Evolutionary conservation across 2,329 filamentous ascomycete genomes (phyloP).

Genomic region (Lizonia empirigonia): DNA sequence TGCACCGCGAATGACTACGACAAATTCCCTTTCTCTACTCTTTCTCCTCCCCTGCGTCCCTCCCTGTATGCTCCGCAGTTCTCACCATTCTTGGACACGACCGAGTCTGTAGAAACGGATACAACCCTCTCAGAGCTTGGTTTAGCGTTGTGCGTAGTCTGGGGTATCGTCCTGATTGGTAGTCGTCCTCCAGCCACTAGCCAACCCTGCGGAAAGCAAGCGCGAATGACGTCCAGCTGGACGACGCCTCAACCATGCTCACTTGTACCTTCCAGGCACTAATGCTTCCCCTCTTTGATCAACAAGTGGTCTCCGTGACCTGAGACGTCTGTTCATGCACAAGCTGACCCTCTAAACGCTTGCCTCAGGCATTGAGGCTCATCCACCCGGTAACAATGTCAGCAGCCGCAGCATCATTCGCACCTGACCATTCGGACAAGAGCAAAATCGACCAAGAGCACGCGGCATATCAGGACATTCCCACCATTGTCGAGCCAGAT

Average conservation of each 20-base stretch:
- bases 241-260: slow-evolving; percentile 11
- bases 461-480: background rate
- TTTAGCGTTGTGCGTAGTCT: background rate
- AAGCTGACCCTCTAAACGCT: background rate
- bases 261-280: slow-evolving; percentile 18
- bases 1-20: too few relatives aligned
- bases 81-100: too few relatives aligned
- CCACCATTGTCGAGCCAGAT: slow-evolving; percentile 30
- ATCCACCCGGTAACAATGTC: slow-evolving; percentile 2
- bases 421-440: background rate
- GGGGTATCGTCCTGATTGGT: background rate
- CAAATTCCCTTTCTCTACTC: too few relatives aligned
- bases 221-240: slow-evolving; percentile 13
- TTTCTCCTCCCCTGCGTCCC: too few relatives aligned
- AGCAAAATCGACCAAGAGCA: background rate
- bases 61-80: too few relatives aligned
- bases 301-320: background rate
- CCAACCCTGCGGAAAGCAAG: slow-evolving; percentile 3
- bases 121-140: too few relatives aligned
- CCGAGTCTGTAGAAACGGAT: too few relatives aligned
- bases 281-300: slow-evolving; percentile 15
- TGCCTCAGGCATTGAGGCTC: slow-evolving; percentile 8
- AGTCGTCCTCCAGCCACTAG: background rate
- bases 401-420: slow-evolving; percentile 6
- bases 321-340: background rate